These are phyloP conservation scores for Nidularia sp. DNA, from an alignment of 768 basidiomycete genomes.

Conservation along the genomic window DNA sequence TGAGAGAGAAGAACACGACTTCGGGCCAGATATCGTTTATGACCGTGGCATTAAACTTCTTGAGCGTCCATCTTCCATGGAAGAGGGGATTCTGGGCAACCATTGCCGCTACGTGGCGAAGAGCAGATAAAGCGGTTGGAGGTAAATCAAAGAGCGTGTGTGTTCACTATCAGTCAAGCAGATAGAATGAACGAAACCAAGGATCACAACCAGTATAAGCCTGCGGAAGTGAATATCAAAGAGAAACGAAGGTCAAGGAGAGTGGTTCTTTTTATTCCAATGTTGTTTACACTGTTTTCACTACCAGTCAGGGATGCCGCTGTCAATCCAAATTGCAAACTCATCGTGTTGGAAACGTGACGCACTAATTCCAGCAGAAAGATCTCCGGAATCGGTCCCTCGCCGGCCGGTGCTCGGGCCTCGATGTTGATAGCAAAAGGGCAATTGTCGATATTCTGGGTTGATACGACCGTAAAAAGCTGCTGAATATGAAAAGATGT, in stretches of 20 bases:
- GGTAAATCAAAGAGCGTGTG: neutral
- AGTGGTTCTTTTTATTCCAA: too few species aligned
- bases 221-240: neutral
- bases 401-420: too few species aligned
- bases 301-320: neutral
- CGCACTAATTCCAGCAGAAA: neutral
- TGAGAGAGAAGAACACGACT: constrained; percentile 52
- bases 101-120: constrained; percentile 16
- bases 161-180: neutral
- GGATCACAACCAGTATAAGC: neutral
- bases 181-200: neutral
- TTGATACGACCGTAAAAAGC: too few species aligned
- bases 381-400: neutral
- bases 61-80: constrained; percentile 40
- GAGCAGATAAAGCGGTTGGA: neutral
- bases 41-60: constrained; percentile 54
- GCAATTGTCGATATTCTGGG: too few species aligned
- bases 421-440: too few species aligned
- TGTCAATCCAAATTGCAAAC: neutral
- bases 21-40: constrained; percentile 68
- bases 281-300: too few species aligned
- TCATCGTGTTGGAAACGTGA: constrained; percentile 13
- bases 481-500: too few species aligned
- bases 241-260: neutral
- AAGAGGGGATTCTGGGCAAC: constrained; percentile 44